Conservation (phyloP, 495 filamentous ascomycete genomes). For the Neurospora tetrasperma region DNA sequence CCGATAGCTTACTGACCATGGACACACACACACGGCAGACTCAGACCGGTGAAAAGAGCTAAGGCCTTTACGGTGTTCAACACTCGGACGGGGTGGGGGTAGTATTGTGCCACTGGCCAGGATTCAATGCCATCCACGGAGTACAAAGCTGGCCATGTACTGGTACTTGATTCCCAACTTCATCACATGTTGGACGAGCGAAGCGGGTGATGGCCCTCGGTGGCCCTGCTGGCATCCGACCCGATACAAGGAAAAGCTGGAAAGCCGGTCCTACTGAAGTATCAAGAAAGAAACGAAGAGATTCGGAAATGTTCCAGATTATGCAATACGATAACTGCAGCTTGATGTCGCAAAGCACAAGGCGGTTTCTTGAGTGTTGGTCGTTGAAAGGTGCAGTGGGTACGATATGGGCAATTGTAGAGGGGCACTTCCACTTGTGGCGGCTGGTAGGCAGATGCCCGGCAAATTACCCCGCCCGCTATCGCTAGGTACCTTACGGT, state of each 20-base stretch:
- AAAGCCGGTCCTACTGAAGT: neutral
- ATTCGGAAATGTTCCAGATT: neutral
- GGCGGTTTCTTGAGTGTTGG: neutral
- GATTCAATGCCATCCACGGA: neutral
- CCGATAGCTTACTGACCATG: neutral
- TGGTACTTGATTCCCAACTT: neutral
- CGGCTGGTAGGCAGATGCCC: neutral
- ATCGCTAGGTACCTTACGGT: neutral
- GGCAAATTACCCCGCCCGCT: neutral
- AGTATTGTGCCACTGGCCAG: neutral
- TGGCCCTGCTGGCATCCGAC: neutral
- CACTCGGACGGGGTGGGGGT: neutral
- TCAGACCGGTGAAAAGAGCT: neutral
- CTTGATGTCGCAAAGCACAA: neutral
- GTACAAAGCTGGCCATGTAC: neutral
- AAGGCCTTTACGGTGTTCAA: neutral
- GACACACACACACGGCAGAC: neutral
- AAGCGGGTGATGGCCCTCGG: neutral
- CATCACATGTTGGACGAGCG: neutral
- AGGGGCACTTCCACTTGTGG: neutral
- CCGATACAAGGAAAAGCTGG: neutral
- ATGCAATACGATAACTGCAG: neutral
- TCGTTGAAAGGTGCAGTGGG: neutral
- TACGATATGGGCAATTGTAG: neutral
- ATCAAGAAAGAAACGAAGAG: neutral